A percentile compares a stretch with the other conserved stretches of the same genome.
Conservation (phyloP, 2,329 filamentous ascomycete genomes). For the Colletotrichum sp. region DNA sequence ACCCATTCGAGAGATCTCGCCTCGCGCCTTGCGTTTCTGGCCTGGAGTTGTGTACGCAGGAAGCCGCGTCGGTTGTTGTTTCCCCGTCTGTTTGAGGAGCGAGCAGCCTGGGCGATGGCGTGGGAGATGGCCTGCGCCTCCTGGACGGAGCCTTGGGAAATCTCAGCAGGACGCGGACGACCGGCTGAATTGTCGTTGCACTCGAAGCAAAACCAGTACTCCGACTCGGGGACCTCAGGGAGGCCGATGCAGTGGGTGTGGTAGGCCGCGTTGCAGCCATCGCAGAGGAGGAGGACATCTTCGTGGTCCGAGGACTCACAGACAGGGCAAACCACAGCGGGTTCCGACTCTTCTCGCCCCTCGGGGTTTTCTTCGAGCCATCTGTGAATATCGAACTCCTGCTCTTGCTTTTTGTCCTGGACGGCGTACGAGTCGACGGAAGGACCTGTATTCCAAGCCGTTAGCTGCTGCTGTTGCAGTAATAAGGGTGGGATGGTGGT, state of each 20-base stretch:
- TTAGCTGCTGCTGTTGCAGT: constrained; percentile 24
- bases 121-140: neutral
- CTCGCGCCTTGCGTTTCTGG: constrained; percentile 60
- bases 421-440: constrained; percentile 67
- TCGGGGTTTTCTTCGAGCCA: constrained; percentile 76
- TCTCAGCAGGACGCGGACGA: neutral
- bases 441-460: constrained; percentile 46
- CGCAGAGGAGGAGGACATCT: constrained; percentile 86
- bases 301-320: constrained; percentile 84
- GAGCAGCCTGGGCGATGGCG: neutral
- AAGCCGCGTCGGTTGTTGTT: constrained; percentile 37
- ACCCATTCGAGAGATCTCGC: constrained; percentile 87
- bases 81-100: constrained; percentile 1
- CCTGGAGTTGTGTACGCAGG: constrained; percentile 62
- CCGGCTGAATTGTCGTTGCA: constrained; percentile 62
- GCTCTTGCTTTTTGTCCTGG: constrained; percentile 85
- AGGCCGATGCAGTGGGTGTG: constrained; percentile 93
- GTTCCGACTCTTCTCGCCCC: constrained; percentile 63
- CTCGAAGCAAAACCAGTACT: constrained; percentile 86
- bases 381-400: constrained; percentile 82
- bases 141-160: neutral
- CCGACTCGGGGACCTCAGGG: constrained; percentile 74
- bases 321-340: constrained; percentile 87
- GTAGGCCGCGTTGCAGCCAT: constrained; percentile 87
- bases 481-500: neutral